A percentile compares a stretch with the other conserved stretches of the same genome.
Evolutionary conservation across 1,284 basidiomycete species (phyloP).

Genomic region (Cryptococcus sp.): DNA sequence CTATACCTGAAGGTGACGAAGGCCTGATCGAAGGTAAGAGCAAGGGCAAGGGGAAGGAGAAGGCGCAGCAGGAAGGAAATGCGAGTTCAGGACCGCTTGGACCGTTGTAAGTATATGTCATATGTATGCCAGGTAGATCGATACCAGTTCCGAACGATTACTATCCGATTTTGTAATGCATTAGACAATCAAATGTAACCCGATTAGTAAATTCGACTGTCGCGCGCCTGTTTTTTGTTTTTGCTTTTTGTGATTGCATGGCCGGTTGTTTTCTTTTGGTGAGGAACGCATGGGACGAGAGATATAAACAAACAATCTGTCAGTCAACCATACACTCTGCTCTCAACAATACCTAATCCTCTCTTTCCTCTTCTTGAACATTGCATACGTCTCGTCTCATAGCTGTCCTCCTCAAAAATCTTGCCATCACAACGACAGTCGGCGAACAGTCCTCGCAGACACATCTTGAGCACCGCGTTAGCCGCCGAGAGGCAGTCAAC

Average conservation of each 20-base stretch:
- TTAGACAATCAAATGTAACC: slow-evolving; percentile 3
- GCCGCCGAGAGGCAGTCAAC: neutral
- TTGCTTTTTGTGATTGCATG: neutral
- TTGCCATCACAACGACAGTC: too few relatives aligned
- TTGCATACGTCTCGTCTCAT: slow-evolving; percentile 5
- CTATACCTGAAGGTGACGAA: slow-evolving; percentile 28
- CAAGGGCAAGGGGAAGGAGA: slow-evolving; percentile 14
- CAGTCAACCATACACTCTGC: slow-evolving; percentile 13
- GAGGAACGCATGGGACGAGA: neutral
- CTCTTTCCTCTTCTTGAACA: slow-evolving; percentile 7
- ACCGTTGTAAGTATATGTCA: slow-evolving; percentile 22
- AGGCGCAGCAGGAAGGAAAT: neutral
- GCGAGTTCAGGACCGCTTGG: slow-evolving; percentile 16
- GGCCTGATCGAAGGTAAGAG: slow-evolving; percentile 12
- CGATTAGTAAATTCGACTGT: neutral
- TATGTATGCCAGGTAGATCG: neutral
- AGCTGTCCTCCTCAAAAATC: too few relatives aligned
- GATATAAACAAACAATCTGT: slow-evolving; percentile 6
- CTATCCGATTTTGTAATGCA: neutral
- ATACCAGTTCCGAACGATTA: neutral
- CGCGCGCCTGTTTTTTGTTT: neutral
- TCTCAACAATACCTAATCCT: slow-evolving; percentile 2
- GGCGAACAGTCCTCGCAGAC: too few relatives aligned
- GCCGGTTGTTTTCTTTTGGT: slow-evolving; percentile 1
- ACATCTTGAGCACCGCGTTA: too few relatives aligned